A percentile compares a stretch with the other conserved stretches of the same genome.
phyloP scores from a whole-genome alignment of 2,329 filamentous ascomycete genomes.

The Pleoardoris graminearum region DNA sequence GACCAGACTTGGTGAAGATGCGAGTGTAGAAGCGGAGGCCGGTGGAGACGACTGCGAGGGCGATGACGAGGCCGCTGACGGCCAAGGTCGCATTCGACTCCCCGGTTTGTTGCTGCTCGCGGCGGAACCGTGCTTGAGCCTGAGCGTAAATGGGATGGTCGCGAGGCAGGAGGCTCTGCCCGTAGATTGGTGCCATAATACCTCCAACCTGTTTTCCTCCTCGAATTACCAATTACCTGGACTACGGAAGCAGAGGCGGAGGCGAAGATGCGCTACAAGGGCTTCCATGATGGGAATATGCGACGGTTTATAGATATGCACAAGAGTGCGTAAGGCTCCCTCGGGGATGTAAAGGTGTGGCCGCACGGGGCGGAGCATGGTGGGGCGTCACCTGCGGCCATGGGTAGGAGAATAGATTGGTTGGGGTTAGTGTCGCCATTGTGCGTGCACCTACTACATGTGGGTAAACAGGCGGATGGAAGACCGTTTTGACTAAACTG shows the following conservation, averaged over 20 bases:
- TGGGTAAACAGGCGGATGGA: background rate
- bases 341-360: constrained; percentile 3
- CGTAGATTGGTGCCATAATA: background rate
- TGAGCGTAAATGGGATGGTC: background rate
- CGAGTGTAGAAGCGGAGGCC: constrained; percentile 2
- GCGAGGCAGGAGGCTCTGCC: background rate
- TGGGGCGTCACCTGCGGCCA: background rate
- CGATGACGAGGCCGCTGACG: constrained; percentile 4
- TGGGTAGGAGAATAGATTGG: background rate
- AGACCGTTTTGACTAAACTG: background rate
- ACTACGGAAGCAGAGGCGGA: background rate
- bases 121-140: background rate
- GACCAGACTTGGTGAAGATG: constrained; percentile 2
- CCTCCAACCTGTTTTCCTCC: background rate
- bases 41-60: constrained; percentile 1
- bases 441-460: background rate
- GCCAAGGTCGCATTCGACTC: constrained; percentile 2
- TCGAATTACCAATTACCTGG: background rate
- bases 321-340: background rate
- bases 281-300: background rate
- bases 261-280: background rate
- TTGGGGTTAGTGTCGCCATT: background rate
- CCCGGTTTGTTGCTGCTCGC: background rate
- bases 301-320: background rate
- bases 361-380: constrained; percentile 1